Evolutionary conservation across 192 early-diverging fungal species (phyloP).

Genomic region (Coemansia sp.): DNA sequence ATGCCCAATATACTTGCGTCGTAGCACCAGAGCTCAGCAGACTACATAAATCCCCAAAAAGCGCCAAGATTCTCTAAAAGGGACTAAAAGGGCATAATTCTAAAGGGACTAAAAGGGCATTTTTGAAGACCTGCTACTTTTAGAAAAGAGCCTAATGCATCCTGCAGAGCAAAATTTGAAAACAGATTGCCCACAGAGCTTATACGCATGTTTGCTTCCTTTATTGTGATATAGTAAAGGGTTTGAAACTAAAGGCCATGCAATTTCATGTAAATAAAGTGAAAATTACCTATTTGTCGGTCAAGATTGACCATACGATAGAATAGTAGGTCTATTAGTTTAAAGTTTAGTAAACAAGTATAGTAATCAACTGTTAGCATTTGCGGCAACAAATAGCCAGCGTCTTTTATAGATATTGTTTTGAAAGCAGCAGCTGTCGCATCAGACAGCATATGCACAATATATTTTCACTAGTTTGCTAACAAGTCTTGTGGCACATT

Average conservation of each 20-base stretch:
- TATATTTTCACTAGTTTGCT: neutral
- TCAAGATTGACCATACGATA: slow-evolving; percentile 1
- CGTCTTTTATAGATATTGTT: neutral
- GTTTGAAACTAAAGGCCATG: neutral
- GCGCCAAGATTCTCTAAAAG: no score
- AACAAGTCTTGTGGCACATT: slow-evolving; percentile 5
- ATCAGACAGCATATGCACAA: neutral
- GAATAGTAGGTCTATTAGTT: neutral
- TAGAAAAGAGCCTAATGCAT: no score
- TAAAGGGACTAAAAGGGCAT: neutral
- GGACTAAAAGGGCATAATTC: neutral
- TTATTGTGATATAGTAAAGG: neutral
- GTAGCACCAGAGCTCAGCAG: no score
- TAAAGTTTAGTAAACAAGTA: neutral
- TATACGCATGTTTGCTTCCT: neutral
- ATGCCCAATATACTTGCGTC: no score
- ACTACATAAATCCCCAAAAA: no score
- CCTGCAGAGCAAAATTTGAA: neutral
- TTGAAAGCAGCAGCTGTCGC: neutral
- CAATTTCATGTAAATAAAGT: neutral
- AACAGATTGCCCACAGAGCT: neutral
- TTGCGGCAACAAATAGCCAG: neutral
- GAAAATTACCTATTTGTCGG: slow-evolving; percentile 1
- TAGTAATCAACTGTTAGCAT: neutral
- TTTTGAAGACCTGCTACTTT: neutral